These are phyloP conservation scores for Phytopythium helicoides DNA, from an alignment of 352 stramenopile species.

Conservation along the genomic window DNA sequence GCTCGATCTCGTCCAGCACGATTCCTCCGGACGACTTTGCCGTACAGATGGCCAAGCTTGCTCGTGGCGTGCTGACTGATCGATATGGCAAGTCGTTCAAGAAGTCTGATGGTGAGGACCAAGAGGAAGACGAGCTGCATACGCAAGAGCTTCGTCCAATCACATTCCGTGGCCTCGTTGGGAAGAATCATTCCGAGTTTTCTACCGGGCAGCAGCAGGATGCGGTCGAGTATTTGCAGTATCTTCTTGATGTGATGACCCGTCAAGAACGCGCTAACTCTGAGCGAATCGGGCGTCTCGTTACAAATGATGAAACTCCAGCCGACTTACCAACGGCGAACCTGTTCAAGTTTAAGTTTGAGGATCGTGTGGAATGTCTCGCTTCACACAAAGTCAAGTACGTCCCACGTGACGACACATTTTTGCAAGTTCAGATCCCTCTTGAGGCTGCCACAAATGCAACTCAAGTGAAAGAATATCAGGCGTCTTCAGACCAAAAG, in stretches of 20 bases:
- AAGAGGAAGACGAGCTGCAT: constrained; percentile 37
- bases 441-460: constrained; percentile 85
- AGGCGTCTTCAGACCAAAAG: constrained; percentile 77
- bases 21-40: constrained; percentile 80
- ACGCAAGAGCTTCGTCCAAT: constrained; percentile 54
- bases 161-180: constrained; percentile 96
- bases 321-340: constrained; percentile 61
- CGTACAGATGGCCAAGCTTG: constrained; percentile 93
- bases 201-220: constrained; percentile 97
- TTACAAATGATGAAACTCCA: constrained; percentile 27
- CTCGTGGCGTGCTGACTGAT: constrained; percentile 83
- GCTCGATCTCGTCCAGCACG: constrained; percentile 21
- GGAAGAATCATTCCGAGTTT: constrained; percentile 95
- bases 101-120: constrained; percentile 6
- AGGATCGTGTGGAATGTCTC: constrained; percentile 82
- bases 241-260: constrained; percentile 94
- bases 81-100: constrained; percentile 71
- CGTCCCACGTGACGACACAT: constrained; percentile 68
- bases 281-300: constrained; percentile 45
- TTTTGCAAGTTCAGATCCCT: constrained; percentile 87
- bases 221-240: constrained; percentile 96
- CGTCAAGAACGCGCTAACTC: constrained; percentile 68
- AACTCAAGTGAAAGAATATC: constrained; percentile 82
- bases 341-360: constrained; percentile 93
- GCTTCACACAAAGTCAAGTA: constrained; percentile 87